Percentiles rank a stretch among this genome's conserved stretches.
These are phyloP conservation scores for Trichomonas gallinae DNA, from an alignment of 208 protist species.

Conservation along the genomic window DNA sequence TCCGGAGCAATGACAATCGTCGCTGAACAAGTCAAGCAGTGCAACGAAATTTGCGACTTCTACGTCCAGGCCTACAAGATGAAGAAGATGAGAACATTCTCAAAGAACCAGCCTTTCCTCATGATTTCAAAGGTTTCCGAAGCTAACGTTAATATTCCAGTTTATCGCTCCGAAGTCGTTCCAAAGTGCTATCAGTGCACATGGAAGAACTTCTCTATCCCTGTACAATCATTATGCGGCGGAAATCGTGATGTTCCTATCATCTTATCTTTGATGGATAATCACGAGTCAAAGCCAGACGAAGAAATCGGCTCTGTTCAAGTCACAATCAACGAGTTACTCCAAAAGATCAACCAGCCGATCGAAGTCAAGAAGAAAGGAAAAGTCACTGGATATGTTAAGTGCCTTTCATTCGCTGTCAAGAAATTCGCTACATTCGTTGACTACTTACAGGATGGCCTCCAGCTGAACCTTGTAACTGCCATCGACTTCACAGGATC, in stretches of 20 bases:
- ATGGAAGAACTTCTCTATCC: not conserved
- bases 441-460: conserved; percentile 33
- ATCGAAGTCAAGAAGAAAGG: not conserved
- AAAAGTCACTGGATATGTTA: no score
- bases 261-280: not conserved
- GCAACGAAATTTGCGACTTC: not conserved
- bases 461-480: conserved; percentile 30
- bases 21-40: not conserved
- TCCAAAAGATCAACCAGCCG: not conserved
- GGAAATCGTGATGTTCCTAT: not conserved
- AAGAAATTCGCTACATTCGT: conserved; percentile 32
- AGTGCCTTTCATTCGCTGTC: not conserved
- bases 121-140: not conserved
- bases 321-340: not conserved
- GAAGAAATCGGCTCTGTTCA: not conserved
- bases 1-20: not conserved
- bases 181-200: not conserved
- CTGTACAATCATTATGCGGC: not conserved
- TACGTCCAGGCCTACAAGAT: not conserved
- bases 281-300: not conserved
- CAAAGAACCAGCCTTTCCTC: not conserved
- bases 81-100: not conserved
- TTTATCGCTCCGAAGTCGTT: not conserved
- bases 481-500: conserved; percentile 41
- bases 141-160: not conserved